These are phyloP conservation scores for Rhizophagus sp. DNA, from an alignment of 192 early-diverging fungal species.

Conservation along the genomic window DNA sequence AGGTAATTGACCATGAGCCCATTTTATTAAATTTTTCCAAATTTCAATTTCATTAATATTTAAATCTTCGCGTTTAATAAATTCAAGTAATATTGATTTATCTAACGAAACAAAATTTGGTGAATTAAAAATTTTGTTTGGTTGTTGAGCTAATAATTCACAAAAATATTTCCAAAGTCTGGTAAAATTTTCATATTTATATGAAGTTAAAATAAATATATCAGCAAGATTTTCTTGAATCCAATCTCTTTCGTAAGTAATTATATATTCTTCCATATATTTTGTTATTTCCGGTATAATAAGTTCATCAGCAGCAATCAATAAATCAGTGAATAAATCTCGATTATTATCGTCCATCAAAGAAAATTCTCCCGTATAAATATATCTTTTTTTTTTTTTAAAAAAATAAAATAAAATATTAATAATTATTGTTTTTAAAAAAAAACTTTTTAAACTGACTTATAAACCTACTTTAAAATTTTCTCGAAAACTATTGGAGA, in stretches of 20 bases:
- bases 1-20: background rate
- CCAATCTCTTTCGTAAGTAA: background rate
- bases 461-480: conserved; percentile 6
- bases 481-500: background rate
- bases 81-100: background rate
- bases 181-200: background rate
- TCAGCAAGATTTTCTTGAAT: background rate
- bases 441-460: no score
- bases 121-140: background rate
- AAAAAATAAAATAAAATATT: background rate
- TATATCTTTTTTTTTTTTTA: background rate
- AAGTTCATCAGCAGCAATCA: background rate
- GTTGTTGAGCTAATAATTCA: background rate
- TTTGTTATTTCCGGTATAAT: background rate
- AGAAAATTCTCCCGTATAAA: conserved; percentile 10
- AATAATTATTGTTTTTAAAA: no score
- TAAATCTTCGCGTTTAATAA: background rate
- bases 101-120: background rate
- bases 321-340: background rate
- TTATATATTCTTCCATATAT: conserved; percentile 5
- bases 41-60: conserved; percentile 4
- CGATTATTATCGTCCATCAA: background rate
- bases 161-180: background rate
- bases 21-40: conserved; percentile 4
- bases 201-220: background rate